Conservation (phyloP, 805 yeast genomes). For the Candida broadrunensis region DNA sequence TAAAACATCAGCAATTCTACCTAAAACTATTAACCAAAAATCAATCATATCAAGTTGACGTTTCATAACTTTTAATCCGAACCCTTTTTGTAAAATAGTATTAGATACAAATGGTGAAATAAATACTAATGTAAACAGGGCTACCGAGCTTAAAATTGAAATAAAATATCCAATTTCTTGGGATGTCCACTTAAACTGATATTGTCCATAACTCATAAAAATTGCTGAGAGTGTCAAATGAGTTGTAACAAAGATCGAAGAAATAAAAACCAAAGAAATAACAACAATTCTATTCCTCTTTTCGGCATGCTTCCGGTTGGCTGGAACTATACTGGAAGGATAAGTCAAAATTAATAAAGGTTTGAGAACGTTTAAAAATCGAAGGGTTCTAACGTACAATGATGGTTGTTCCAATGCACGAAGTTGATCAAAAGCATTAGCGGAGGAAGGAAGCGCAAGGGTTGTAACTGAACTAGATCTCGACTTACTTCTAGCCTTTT, state of each 20-base stretch:
- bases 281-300: slow-evolving; percentile 26
- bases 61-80: slow-evolving; percentile 24
- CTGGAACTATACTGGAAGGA: slow-evolving; percentile 27
- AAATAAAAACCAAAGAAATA: slow-evolving; percentile 41
- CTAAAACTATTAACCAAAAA: slow-evolving; percentile 28
- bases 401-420: slow-evolving; percentile 1
- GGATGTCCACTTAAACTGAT: slow-evolving; percentile 50
- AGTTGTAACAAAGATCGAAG: slow-evolving; percentile 28
- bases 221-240: slow-evolving; percentile 35
- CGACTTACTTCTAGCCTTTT: slow-evolving; percentile 40
- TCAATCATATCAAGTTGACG: slow-evolving; percentile 50
- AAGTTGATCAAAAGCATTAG: neutral
- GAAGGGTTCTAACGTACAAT: neutral
- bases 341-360: slow-evolving; percentile 55
- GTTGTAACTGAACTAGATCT: slow-evolving; percentile 8
- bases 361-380: slow-evolving; percentile 16
- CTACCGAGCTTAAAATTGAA: slow-evolving; percentile 37
- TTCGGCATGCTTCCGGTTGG: slow-evolving; percentile 9
- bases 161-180: slow-evolving; percentile 50
- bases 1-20: slow-evolving; percentile 32
- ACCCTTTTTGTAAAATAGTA: slow-evolving; percentile 24
- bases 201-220: slow-evolving; percentile 49
- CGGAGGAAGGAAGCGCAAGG: neutral
- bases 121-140: slow-evolving; percentile 44
- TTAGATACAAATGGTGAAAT: slow-evolving; percentile 46